Conservation (phyloP, 305 asterid species). For the Solanum aculeatissimum region DNA sequence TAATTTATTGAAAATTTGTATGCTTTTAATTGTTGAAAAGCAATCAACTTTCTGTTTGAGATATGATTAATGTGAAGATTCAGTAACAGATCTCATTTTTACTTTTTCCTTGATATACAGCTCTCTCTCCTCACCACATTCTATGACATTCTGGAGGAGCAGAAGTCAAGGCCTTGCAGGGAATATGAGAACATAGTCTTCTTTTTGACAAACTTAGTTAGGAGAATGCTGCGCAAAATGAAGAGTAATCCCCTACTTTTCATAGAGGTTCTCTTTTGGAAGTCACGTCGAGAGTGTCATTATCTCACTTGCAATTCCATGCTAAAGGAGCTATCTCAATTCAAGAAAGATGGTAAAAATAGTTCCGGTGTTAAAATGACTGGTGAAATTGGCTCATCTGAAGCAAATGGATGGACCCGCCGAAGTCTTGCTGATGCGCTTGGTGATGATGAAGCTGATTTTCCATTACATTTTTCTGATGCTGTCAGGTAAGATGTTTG, state of each 20-base stretch:
- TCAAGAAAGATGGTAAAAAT: slow-evolving; percentile 26
- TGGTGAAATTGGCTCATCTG: slow-evolving; percentile 40
- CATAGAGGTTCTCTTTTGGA: slow-evolving; percentile 73
- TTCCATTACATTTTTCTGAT: slow-evolving; percentile 18
- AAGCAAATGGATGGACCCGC: slow-evolving; percentile 43
- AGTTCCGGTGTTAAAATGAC: slow-evolving; percentile 16
- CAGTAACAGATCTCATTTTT: background rate
- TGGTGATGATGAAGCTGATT: slow-evolving; percentile 81
- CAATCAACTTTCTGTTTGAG: background rate
- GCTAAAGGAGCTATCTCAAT: slow-evolving; percentile 55
- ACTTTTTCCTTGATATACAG: slow-evolving; percentile 30
- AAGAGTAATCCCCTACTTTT: slow-evolving; percentile 80
- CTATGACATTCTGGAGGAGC: slow-evolving; percentile 86
- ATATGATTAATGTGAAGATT: background rate
- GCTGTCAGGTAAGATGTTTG: slow-evolving; percentile 35
- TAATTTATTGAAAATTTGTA: slow-evolving; percentile 12
- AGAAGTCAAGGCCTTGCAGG: slow-evolving; percentile 65
- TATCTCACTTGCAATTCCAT: slow-evolving; percentile 70
- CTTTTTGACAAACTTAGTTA: slow-evolving; percentile 60
- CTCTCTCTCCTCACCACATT: slow-evolving; percentile 68
- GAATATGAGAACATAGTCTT: slow-evolving; percentile 67
- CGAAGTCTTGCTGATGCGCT: slow-evolving; percentile 93
- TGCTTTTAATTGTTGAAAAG: background rate
- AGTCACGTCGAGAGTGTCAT: slow-evolving; percentile 79
- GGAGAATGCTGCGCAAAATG: slow-evolving; percentile 89